Percentiles rank a stretch among this genome's conserved stretches.
Conservation (phyloP, 225 moss, liverwort and hornwort species). For the Physcomitrellopsis africana region DNA sequence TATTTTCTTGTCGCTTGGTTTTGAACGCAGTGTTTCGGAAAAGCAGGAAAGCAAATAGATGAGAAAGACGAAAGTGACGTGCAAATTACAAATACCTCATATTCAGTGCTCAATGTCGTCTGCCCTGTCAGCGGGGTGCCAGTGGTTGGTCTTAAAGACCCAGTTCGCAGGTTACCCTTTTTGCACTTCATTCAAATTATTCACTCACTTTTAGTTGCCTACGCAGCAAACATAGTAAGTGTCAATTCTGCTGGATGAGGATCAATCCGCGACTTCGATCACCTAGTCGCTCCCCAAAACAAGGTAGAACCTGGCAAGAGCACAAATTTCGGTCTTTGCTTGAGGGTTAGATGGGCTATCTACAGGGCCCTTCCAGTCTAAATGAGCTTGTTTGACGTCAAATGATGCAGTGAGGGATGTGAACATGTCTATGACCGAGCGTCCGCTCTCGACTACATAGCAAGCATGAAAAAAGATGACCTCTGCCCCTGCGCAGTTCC, state of each 20-base stretch:
- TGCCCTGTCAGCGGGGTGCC: conserved; percentile 31
- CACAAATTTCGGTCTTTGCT: neutral
- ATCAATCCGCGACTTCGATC: neutral
- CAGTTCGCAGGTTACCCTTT: conserved; percentile 26
- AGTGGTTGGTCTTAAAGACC: conserved; percentile 26
- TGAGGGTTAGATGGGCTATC: neutral
- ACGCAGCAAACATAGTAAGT: too few species aligned
- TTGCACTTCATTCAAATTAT: neutral
- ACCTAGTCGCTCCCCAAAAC: neutral
- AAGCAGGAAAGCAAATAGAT: conserved; percentile 23
- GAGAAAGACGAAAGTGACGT: conserved; percentile 13
- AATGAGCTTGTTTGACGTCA: neutral
- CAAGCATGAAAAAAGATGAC: conserved; percentile 10
- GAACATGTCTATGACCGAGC: conserved; percentile 27
- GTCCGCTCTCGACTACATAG: conserved; percentile 9
- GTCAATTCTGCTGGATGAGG: neutral
- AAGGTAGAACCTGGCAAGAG: neutral
- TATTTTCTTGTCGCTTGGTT: neutral
- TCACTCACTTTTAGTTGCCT: too few species aligned
- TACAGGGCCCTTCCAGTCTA: neutral
- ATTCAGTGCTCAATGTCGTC: conserved; percentile 25
- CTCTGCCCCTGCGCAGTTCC: conserved; percentile 18
- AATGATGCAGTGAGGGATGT: conserved; percentile 24
- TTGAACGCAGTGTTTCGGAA: conserved; percentile 19
- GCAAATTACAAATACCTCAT: conserved; percentile 5